phyloP scores from a whole-genome alignment of 129 eudicot genomes.

The Saposhnikovia divaricata region DNA sequence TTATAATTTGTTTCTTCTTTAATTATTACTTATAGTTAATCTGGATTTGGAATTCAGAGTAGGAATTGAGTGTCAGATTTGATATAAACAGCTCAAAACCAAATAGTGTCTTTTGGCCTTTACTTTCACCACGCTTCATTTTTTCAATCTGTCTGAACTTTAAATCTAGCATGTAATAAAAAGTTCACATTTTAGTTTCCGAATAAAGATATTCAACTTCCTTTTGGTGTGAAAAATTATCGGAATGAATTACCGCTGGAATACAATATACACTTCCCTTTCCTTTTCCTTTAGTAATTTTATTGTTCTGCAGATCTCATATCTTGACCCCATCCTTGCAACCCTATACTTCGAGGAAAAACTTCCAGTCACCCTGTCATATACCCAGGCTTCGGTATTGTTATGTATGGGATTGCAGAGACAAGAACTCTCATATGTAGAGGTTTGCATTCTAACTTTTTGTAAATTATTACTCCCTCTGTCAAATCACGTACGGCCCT shows the following conservation, averaged over 20 bases:
- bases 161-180: too few species aligned
- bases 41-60: too few species aligned
- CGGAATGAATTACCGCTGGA: neutral
- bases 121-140: too few species aligned
- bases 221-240: neutral
- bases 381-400: constrained; percentile 71
- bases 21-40: too few species aligned
- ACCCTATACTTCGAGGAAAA: constrained; percentile 59
- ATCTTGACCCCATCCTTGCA: constrained; percentile 51
- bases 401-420: constrained; percentile 83
- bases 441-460: constrained; percentile 37
- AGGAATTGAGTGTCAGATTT: too few species aligned
- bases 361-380: constrained; percentile 63
- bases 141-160: too few species aligned
- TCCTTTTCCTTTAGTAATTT: neutral
- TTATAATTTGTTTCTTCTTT: too few species aligned
- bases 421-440: constrained; percentile 55
- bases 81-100: too few species aligned
- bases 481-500: too few species aligned
- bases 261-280: neutral
- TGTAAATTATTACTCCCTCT: neutral
- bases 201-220: too few species aligned
- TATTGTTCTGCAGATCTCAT: constrained; percentile 44
- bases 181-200: too few species aligned
- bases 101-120: too few species aligned